Conservation (phyloP, 1,284 basidiomycete genomes). For the Trametes pubescens region DNA sequence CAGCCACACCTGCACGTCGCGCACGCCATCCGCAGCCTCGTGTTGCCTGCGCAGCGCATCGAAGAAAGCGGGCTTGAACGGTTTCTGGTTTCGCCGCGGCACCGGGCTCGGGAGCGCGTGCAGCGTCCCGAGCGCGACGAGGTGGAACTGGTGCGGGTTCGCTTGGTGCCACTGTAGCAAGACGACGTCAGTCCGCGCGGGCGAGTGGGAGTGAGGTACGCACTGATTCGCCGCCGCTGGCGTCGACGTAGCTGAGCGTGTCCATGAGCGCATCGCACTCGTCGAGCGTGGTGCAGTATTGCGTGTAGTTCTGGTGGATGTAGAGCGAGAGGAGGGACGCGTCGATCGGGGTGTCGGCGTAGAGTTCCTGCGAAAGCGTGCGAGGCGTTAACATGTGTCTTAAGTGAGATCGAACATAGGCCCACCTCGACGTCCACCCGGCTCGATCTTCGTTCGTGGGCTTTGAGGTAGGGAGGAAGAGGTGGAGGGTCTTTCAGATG, state of each 20-base stretch:
- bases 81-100: slow-evolving; percentile 76
- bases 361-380: slow-evolving; percentile 61
- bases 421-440: slow-evolving; percentile 85
- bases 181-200: background rate
- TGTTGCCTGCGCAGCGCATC: slow-evolving; percentile 61
- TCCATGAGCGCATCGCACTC: slow-evolving; percentile 79
- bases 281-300: slow-evolving; percentile 84
- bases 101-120: slow-evolving; percentile 91
- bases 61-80: slow-evolving; percentile 82
- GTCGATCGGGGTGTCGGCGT: slow-evolving; percentile 91
- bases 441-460: slow-evolving; percentile 74
- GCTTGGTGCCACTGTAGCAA: slow-evolving; percentile 73
- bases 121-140: slow-evolving; percentile 79
- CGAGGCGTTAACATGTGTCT: background rate
- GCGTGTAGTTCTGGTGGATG: slow-evolving; percentile 91
- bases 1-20: slow-evolving; percentile 67
- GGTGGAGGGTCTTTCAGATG: slow-evolving; percentile 57
- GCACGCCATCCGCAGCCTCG: slow-evolving; percentile 64
- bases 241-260: slow-evolving; percentile 84
- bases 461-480: slow-evolving; percentile 62
- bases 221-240: slow-evolving; percentile 74
- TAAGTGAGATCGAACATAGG: background rate
- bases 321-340: slow-evolving; percentile 89
- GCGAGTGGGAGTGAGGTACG: slow-evolving; percentile 10
- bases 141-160: slow-evolving; percentile 87